Evolutionary conservation across 176 grass and related monocot genomes (phyloP).

Genomic region (Oryza officinalis): DNA sequence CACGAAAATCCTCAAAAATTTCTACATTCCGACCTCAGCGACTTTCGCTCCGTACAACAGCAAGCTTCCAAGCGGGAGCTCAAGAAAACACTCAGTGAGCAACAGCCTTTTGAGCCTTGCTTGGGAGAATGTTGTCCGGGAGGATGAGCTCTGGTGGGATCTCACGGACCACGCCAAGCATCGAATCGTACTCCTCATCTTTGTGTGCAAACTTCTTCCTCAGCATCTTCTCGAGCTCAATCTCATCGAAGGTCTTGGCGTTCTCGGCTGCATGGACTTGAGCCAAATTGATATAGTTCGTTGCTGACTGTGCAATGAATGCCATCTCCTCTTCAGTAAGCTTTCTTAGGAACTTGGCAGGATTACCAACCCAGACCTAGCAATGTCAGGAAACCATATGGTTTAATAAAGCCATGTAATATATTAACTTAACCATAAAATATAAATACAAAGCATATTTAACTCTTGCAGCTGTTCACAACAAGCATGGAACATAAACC

Average conservation of each 20-base stretch:
- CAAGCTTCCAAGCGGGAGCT: conserved; percentile 6
- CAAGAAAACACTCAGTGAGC: conserved; percentile 35
- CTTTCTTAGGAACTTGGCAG: conserved; percentile 95
- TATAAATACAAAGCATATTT: conserved; percentile 18
- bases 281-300: conserved; percentile 81
- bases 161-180: conserved; percentile 84
- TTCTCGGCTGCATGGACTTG: conserved; percentile 92
- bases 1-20: no score
- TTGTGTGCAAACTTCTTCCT: conserved; percentile 75
- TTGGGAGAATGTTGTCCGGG: conserved; percentile 69
- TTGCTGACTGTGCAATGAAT: conserved; percentile 79
- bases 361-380: conserved; percentile 96
- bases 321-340: conserved; percentile 86
- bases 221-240: conserved; percentile 85
- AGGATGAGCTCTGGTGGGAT: conserved; percentile 75
- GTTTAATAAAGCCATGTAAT: conserved; percentile 2
- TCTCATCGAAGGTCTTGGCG: conserved; percentile 81
- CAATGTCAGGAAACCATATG: neutral
- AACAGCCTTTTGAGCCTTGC: conserved; percentile 56
- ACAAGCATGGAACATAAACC: neutral
- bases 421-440: neutral
- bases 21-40: no score
- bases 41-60: neutral
- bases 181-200: conserved; percentile 88
- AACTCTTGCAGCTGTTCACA: neutral